Evolutionary conservation across 2,329 filamentous ascomycete species (phyloP), one percentile per base, ranked within the genome.

Genomic region (Apiospora hydei): DNA sequence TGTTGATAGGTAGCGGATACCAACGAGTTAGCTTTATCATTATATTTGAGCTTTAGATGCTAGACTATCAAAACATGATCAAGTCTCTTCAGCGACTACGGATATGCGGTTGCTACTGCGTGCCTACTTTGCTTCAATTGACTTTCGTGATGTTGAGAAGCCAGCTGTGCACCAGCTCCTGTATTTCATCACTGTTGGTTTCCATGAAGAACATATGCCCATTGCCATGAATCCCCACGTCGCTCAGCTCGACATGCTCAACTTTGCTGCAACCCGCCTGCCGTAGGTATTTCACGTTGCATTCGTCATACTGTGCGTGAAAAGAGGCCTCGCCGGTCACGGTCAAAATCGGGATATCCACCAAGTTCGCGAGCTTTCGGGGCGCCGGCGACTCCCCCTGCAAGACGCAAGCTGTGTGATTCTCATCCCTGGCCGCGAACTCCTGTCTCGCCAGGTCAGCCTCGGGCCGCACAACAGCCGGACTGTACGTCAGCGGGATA

Each of bases 121-220:
- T 38, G 16, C 16, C 16, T 16, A 14, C 18, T 38, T 2, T 0
- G 6, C 16, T 10, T 38, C 16, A 57, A 38, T 8, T 18, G 7
- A 2, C 16, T 18, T 21, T 61, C 8, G 53, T 61, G 30, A 38
- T n/a, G 18, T 38, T 61, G 18, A 38, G 30, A 38, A 61, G 18
- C 53, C 53, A 61, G 16, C 2, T 38, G 3, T 38, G 53, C 8
- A 61, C 30, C 51, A 57, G 26, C 2, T 57, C 51, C 8, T 57
- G 51, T 16, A 86, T 83, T 61, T 81, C 74, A 72, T 83, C 77
- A 70, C 82, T 86, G 75, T 87, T 87, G 78, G 81, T 82, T 79
- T 87, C 85, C 79, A 87, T 78, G 73, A 86, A 85, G 70, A 85
- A 81, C 81, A 87, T 82, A 77, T 87, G 85, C 0, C 83, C 84